Evolutionary conservation across 257 asterid genomes (phyloP).

Genomic region (Avicennia marina): DNA sequence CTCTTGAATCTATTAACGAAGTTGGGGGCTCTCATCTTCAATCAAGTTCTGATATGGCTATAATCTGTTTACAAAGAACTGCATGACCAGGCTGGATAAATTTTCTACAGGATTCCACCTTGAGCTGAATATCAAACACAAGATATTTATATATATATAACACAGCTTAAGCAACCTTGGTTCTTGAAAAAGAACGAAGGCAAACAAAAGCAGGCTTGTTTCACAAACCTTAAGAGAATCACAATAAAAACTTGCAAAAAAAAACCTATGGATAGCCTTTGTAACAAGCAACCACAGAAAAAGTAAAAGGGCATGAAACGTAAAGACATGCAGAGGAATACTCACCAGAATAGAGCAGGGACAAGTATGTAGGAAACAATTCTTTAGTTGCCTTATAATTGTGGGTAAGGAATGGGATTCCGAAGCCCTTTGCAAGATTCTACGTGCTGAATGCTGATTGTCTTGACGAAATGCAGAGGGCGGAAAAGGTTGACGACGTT

Average conservation of each 20-base stretch:
- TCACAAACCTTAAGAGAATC: too few relatives aligned
- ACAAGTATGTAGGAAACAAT: not conserved
- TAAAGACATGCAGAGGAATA: not conserved
- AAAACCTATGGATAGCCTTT: too few relatives aligned
- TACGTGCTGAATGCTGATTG: not conserved
- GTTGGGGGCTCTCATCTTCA: conserved; percentile 60
- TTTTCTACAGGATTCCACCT: conserved; percentile 31
- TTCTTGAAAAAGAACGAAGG: conserved; percentile 18
- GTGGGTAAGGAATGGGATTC: not conserved
- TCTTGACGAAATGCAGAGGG: not conserved
- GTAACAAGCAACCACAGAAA: not conserved
- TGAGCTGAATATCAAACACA: conserved; percentile 14
- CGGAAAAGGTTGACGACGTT: not conserved
- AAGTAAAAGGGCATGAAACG: too few relatives aligned
- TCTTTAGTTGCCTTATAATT: not conserved
- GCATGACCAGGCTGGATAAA: conserved; percentile 29
- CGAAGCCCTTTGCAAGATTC: not conserved
- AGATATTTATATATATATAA: not conserved
- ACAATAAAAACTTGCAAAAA: too few relatives aligned
- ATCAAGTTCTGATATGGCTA: conserved; percentile 27
- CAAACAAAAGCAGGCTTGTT: conserved; percentile 14
- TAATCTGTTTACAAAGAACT: conserved; percentile 24
- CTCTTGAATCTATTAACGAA: conserved; percentile 25
- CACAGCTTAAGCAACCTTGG: conserved; percentile 26
- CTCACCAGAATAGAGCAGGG: not conserved